phyloP scores from a whole-genome alignment of 805 yeast genomes.

The Scheffersomyces amazonensis region DNA sequence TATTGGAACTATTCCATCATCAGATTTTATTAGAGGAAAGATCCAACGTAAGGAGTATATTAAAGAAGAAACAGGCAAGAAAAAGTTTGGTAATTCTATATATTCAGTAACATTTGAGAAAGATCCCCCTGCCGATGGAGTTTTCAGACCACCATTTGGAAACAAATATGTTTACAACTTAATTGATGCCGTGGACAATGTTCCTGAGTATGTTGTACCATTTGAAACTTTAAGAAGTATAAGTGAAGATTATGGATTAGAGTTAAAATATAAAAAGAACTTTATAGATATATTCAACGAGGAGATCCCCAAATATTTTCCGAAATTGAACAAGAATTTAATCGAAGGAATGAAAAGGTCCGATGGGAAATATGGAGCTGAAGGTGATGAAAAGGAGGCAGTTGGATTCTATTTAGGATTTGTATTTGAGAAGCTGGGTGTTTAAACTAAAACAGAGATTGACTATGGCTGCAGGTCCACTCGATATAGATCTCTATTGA shows the following conservation, averaged over 20 bases:
- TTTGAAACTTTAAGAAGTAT: constrained; percentile 81
- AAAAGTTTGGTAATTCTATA: constrained; percentile 80
- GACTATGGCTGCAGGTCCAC: no score
- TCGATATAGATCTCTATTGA: no score
- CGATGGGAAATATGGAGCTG: constrained; percentile 83
- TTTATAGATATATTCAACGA: constrained; percentile 80
- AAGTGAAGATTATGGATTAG: constrained; percentile 80
- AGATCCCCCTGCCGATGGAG: constrained; percentile 72
- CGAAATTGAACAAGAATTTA: constrained; percentile 56
- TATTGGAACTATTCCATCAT: constrained; percentile 91
- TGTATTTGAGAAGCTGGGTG: constrained; percentile 62
- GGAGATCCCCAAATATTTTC: constrained; percentile 68
- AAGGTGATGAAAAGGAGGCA: constrained; percentile 86
- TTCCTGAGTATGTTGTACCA: constrained; percentile 96
- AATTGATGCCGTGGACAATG: constrained; percentile 92
- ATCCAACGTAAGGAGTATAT: constrained; percentile 46
- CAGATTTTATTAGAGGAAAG: constrained; percentile 75
- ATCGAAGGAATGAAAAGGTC: constrained; percentile 67
- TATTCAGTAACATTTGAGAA: constrained; percentile 81
- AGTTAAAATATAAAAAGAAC: constrained; percentile 67
- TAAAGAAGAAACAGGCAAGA: constrained; percentile 37
- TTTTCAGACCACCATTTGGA: constrained; percentile 75
- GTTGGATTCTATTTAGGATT: constrained; percentile 85
- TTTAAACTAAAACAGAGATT: background rate
- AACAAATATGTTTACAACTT: constrained; percentile 78